Evolutionary conservation across 2,329 filamentous ascomycete species (phyloP).

Genomic region (Drechslerella coelobrocha): DNA sequence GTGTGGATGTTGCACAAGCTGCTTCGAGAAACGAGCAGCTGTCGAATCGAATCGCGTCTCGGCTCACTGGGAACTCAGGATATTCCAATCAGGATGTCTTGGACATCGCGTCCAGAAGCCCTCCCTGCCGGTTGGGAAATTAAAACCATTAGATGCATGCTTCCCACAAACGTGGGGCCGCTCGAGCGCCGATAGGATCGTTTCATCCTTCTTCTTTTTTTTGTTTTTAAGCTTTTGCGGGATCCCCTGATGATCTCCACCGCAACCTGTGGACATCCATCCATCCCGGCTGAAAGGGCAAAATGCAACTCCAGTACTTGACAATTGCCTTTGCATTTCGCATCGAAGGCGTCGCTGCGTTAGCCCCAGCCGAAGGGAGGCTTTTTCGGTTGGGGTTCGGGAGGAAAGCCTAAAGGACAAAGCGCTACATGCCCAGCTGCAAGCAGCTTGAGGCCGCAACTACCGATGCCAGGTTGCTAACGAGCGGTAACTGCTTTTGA

Average conservation of each 20-base stretch:
- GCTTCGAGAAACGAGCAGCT: background rate
- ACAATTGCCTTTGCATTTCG: background rate
- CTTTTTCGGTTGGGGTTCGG: too few relatives aligned
- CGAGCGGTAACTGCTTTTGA: too few relatives aligned
- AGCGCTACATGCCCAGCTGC: too few relatives aligned
- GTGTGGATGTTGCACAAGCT: background rate
- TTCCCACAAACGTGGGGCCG: background rate
- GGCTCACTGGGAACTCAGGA: background rate
- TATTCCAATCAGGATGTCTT: conserved; percentile 1
- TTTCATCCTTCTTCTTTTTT: too few relatives aligned
- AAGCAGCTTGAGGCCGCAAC: too few relatives aligned
- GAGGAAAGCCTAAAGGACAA: too few relatives aligned
- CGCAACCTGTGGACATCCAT: background rate
- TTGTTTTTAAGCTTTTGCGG: background rate
- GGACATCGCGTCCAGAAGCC: too few relatives aligned
- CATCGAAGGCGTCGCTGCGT: background rate
- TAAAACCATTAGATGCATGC: background rate
- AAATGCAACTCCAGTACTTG: background rate
- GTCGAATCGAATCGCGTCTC: background rate
- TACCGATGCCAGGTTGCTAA: too few relatives aligned
- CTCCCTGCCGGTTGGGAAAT: background rate
- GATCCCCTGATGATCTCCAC: conserved; percentile 2
- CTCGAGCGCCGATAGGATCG: background rate
- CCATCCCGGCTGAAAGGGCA: background rate
- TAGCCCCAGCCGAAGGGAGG: background rate